A percentile compares a stretch with the other conserved stretches of the same genome.
These are phyloP conservation scores for Gossypium bickii DNA, from an alignment of 345 rosid genomes.

Conservation along the genomic window DNA sequence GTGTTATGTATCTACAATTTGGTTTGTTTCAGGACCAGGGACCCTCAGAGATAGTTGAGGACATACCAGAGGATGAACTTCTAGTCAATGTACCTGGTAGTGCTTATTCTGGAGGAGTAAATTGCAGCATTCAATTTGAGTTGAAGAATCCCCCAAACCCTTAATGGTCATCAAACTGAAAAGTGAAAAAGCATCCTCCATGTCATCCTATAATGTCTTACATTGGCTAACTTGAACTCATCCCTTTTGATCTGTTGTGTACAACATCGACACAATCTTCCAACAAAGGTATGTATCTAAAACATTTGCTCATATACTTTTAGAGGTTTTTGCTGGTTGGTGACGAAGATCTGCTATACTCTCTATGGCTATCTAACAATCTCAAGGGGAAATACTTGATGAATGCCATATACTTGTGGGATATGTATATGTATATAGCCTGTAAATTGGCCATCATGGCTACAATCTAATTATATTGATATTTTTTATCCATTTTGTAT, in stretches of 20 bases:
- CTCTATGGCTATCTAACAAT: not conserved
- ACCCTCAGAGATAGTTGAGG: constrained; percentile 25
- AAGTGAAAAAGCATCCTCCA: not conserved
- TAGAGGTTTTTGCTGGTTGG: not conserved
- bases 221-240: not conserved
- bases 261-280: not conserved
- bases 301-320: not conserved
- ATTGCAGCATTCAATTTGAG: not conserved
- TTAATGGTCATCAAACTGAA: not conserved
- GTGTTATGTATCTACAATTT: not conserved
- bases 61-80: constrained; percentile 51
- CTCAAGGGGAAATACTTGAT: not conserved
- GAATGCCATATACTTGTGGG: not conserved
- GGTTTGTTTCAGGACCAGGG: constrained; percentile 34
- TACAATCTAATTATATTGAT: not conserved
- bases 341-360: not conserved
- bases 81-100: constrained; percentile 85
- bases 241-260: not conserved
- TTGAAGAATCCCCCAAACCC: not conserved
- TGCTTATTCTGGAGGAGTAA: constrained; percentile 46
- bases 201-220: not conserved
- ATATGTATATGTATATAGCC: not conserved
- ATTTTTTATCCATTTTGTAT: not conserved
- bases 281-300: not conserved
- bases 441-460: not conserved